Percentiles rank a stretch among this genome's conserved stretches.
These are phyloP conservation scores for Lipomyces yamanashiensis DNA, from an alignment of 805 yeast genomes.

Conservation along the genomic window DNA sequence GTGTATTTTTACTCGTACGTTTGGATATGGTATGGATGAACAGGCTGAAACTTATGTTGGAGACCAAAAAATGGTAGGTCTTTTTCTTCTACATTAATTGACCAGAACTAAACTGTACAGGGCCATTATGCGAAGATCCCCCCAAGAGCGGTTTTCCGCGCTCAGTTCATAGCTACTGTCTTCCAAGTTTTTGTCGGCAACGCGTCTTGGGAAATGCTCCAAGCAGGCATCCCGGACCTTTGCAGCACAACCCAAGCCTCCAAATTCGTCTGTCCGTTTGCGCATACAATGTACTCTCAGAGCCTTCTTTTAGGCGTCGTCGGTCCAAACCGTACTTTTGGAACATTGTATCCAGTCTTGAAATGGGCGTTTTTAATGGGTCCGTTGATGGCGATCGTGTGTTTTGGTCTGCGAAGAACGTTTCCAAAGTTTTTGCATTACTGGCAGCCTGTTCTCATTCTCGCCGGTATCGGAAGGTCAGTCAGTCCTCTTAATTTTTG, in stretches of 20 bases:
- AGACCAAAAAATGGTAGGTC: slow-evolving; percentile 58
- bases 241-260: slow-evolving; percentile 53
- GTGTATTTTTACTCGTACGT: slow-evolving; percentile 63
- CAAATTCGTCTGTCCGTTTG: slow-evolving; percentile 55
- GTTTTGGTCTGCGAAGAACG: slow-evolving; percentile 42
- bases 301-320: slow-evolving; percentile 67
- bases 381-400: slow-evolving; percentile 51
- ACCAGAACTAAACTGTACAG: background rate
- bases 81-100: background rate
- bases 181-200: slow-evolving; percentile 50
- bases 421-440: slow-evolving; percentile 44
- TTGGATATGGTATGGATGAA: slow-evolving; percentile 58
- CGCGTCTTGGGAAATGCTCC: slow-evolving; percentile 51
- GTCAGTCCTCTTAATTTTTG: slow-evolving; percentile 1
- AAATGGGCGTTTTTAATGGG: slow-evolving; percentile 67
- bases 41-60: slow-evolving; percentile 61
- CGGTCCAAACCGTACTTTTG: slow-evolving; percentile 65
- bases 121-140: slow-evolving; percentile 67
- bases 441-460: slow-evolving; percentile 69
- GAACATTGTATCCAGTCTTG: slow-evolving; percentile 56
- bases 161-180: slow-evolving; percentile 53
- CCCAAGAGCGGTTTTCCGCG: slow-evolving; percentile 63
- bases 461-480: slow-evolving; percentile 43
- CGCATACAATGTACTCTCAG: slow-evolving; percentile 56
- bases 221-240: slow-evolving; percentile 43